Evolutionary conservation across 129 eudicot genomes (phyloP), one percentile per base, ranked within the genome.

Genomic region (Smallanthus sonchifolius): DNA sequence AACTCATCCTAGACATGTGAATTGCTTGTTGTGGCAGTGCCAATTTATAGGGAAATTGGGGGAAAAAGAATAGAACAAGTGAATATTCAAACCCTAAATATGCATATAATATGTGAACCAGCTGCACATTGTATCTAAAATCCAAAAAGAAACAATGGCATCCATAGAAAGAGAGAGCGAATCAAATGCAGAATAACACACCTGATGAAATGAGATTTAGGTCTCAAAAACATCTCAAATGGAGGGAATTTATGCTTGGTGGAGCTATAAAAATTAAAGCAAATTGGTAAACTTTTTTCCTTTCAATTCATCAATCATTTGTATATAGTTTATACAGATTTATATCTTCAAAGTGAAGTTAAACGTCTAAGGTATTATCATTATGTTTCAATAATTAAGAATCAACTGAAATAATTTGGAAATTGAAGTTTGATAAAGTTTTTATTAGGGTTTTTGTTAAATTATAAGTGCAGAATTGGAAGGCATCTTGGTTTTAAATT

Each of bases 1-100:
- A 92, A 83, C 95, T 92, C 98, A 92, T 92, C 70, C 73, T 84
- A 36, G 79, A 73, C 77, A 62, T 78, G 32, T 38, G n/a, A 16
- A 61, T 37, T 2, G 47, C 34, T 67, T 51, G 67, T 32, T 48
- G 65, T 34, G 84, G 71, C 16, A 43, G 67, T 28, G 16, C 59
- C 34, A 82, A 92, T 92, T 83, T 92, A 92, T 92, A 92, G 67
- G 57, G 67, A 86, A 69, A 78, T 32, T 42, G 62, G 20, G 60
- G 42, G 65, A 78, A 72, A 72, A 11, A 80, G 85, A 83, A 85
- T 79, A 80, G 77, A 67, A 82, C 73, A 72, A 54, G 87, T 89
- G 87, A 89, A 86, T 86, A 84, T 84, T 78, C 90, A 81, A 70
- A 78, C 76, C 62, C 68, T 77, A 82, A 55, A 45, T 40, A 56